phyloP scores from a whole-genome alignment of 2,329 filamentous ascomycete genomes.

The Aureobasidium sp. region DNA sequence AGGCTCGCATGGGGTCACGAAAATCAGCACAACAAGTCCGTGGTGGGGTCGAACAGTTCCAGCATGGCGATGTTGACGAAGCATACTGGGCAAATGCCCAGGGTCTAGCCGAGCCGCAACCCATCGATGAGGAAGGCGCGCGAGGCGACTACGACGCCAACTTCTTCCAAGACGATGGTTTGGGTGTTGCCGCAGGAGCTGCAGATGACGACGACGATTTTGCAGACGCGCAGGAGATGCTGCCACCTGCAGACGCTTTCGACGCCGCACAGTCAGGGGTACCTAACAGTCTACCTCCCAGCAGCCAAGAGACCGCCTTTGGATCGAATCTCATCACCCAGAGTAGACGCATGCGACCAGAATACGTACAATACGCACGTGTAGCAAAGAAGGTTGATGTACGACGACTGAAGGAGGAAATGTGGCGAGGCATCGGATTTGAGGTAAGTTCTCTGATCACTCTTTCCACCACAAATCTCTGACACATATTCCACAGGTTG shows the following conservation, averaged over 20 bases:
- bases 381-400: constrained; percentile 61
- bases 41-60: constrained; percentile 38
- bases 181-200: constrained; percentile 56
- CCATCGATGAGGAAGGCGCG: constrained; percentile 37
- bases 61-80: constrained; percentile 74
- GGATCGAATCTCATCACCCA: constrained; percentile 55
- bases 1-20: constrained; percentile 67
- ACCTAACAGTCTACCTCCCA: constrained; percentile 29
- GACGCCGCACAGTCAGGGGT: constrained; percentile 29
- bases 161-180: constrained; percentile 86
- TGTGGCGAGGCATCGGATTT: constrained; percentile 54
- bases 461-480: not conserved
- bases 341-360: constrained; percentile 49
- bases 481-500: constrained; percentile 16
- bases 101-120: constrained; percentile 30
- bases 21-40: constrained; percentile 41
- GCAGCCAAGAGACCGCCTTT: constrained; percentile 46
- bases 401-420: constrained; percentile 53
- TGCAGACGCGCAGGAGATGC: constrained; percentile 70
- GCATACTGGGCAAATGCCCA: constrained; percentile 83
- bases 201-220: constrained; percentile 68
- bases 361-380: constrained; percentile 57
- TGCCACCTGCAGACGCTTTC: constrained; percentile 54
- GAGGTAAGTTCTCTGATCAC: constrained; percentile 22
- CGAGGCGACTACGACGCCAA: constrained; percentile 88